A percentile compares a stretch with the other conserved stretches of the same genome.
Conservation (phyloP, 768 basidiomycete genomes). For the Suillus lakei region DNA sequence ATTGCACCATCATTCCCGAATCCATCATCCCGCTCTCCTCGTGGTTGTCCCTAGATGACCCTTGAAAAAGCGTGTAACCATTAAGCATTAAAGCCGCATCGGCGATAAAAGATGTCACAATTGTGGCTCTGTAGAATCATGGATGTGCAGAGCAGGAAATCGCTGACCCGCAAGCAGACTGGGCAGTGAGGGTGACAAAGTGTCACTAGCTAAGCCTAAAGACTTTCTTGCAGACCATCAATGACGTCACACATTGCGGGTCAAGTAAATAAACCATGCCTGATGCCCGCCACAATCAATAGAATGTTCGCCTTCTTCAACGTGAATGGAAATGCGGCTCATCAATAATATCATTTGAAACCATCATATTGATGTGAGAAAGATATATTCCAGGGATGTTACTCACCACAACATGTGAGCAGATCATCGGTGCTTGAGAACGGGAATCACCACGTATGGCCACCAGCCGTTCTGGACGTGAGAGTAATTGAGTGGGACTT, state of each 20-base stretch:
- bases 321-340: slow-evolving; percentile 1
- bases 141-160: neutral
- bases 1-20: slow-evolving; percentile 12
- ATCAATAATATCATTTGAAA: slow-evolving; percentile 22
- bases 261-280: slow-evolving; percentile 10
- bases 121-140: slow-evolving; percentile 6
- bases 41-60: neutral
- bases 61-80: slow-evolving; percentile 14
- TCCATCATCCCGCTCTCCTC: slow-evolving; percentile 12
- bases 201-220: slow-evolving; percentile 3
- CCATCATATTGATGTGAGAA: neutral
- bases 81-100: slow-evolving; percentile 13
- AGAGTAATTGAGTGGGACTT: neutral
- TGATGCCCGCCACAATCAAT: neutral
- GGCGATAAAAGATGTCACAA: slow-evolving; percentile 17
- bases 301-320: neutral
- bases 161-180: slow-evolving; percentile 9
- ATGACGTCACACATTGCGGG: slow-evolving; percentile 10
- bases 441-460: neutral
- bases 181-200: slow-evolving; percentile 6
- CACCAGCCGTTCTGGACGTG: neutral
- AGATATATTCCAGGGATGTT: neutral
- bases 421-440: neutral
- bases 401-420: neutral
- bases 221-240: slow-evolving; percentile 9